Conservation (phyloP, 75 land plant species). For the Selaginella tamariscina region DNA sequence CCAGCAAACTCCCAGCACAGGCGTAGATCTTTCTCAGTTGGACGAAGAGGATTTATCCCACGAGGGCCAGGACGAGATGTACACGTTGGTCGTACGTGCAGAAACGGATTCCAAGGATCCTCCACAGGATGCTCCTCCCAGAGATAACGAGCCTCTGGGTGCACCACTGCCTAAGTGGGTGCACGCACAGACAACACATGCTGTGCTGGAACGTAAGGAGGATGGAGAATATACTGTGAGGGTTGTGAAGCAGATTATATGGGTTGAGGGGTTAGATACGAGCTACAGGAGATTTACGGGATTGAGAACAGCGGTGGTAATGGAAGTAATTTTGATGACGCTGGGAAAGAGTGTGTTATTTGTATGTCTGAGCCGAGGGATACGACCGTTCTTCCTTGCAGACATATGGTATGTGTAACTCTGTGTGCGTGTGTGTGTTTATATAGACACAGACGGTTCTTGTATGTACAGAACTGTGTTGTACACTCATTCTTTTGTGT, state of each 20-base stretch:
- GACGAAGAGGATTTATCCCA: conserved; percentile 48
- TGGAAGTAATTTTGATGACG: conserved; percentile 44
- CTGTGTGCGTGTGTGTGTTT: no score
- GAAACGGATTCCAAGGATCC: conserved; percentile 36
- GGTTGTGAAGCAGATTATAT: conserved; percentile 78
- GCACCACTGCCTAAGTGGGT: conserved; percentile 26
- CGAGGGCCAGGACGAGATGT: conserved; percentile 45
- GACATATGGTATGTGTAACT: conserved; percentile 61
- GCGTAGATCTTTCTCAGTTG: conserved; percentile 60
- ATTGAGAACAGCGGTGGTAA: conserved; percentile 65
- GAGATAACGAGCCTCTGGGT: conserved; percentile 24
- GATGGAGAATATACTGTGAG: conserved; percentile 50
- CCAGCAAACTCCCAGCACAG: conserved; percentile 62
- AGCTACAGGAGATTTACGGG: conserved; percentile 89
- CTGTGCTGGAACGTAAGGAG: conserved; percentile 73
- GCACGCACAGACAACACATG: conserved; percentile 86
- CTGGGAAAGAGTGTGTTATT: conserved; percentile 92
- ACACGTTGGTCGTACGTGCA: conserved; percentile 42
- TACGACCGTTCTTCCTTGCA: conserved; percentile 85
- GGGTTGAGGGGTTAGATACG: conserved; percentile 69
- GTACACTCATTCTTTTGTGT: background rate
- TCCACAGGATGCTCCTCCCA: conserved; percentile 12
- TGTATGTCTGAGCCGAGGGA: conserved; percentile 85
- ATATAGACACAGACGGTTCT: no score
- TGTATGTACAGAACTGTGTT: no score